Base-by-base conservation (phyloP, 352 stramenopile genomes). In the Phytopythium kandeliae region DNA sequence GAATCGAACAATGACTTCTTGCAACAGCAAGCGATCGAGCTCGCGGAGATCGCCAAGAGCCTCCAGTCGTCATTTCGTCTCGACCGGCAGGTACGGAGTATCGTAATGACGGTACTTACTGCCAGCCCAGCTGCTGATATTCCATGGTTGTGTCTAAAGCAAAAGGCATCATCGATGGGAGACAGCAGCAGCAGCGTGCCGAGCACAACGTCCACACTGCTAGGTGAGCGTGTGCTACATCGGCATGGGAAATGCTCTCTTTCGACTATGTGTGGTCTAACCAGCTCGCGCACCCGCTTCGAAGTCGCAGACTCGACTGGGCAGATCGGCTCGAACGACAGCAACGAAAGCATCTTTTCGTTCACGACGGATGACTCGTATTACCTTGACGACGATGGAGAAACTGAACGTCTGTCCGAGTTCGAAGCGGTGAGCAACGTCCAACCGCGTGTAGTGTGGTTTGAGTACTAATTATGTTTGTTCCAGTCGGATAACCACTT, bases 351-450 rank as follows among this genome's bases (percentile, higher is more conserved):
- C 31, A 74, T 78, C 19, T 72, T 78, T 38, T 79, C 73, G 31
- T 78, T 85, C 26, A 75, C 66, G 16, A 63, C 77, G 26, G 73
- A 85, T 44, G 68, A 77, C 46, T 47, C 53, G 10, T 58, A 72
- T 25, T 70, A 62, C 36, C 69, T 71, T 37, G 65, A 75, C 28
- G 69, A 71, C 8, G 60, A 75, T 10, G 58, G 69, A 16, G 74
- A 85, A 21, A 77, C 75, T 40, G 81, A 92, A 41, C 65, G 78
- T 13, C 49, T 89, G 7, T 89, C 76, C 0, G 76, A 84, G 46
- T 92, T 89, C 47, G 74, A 89, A 46, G 81, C 69, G 69, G 79
- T 91, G n/a, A n/a, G n/a, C n/a, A n/a, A n/a, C n/a, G n/a, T n/a
- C n/a, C n/a, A n/a, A n/a, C 10, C 15, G 10, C 22, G 4, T 52